Evolutionary conservation across 441 rosid genomes (phyloP).

Genomic region (Cnidoscolus chayamansa): DNA sequence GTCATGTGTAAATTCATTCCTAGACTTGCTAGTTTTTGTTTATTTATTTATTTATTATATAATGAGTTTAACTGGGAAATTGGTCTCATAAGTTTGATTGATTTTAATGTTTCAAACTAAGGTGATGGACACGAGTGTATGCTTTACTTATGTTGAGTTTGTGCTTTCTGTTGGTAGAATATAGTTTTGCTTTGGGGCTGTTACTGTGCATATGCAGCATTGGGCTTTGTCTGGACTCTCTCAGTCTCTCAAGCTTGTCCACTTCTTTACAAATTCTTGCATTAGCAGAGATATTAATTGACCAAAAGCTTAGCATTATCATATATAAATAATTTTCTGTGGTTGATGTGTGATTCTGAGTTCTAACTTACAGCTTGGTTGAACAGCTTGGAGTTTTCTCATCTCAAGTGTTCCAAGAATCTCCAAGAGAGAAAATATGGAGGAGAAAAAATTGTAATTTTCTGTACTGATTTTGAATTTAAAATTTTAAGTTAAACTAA

Average conservation of each 20-base stretch:
- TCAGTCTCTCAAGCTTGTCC: not conserved
- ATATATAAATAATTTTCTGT: slow-evolving; percentile 2
- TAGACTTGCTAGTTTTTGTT: not conserved
- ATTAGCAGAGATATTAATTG: not conserved
- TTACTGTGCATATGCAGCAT: not conserved
- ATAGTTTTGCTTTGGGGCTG: slow-evolving; percentile 3
- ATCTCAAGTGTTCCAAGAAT: slow-evolving; percentile 92
- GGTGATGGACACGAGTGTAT: slow-evolving; percentile 7
- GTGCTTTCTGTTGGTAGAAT: not conserved
- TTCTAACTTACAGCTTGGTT: slow-evolving; percentile 26
- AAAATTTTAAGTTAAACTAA: slow-evolving; percentile 20
- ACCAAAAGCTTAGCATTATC: slow-evolving; percentile 7
- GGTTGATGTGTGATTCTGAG: slow-evolving; percentile 15
- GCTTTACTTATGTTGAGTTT: not conserved
- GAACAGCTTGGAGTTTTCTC: slow-evolving; percentile 96
- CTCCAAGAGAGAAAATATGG: slow-evolving; percentile 71
- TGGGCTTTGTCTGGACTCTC: slow-evolving; percentile 3
- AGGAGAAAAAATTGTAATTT: slow-evolving; percentile 71
- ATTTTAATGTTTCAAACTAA: not conserved
- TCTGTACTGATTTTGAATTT: slow-evolving; percentile 19
- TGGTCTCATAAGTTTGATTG: not conserved
- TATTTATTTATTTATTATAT: not conserved
- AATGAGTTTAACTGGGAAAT: not conserved
- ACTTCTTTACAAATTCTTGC: not conserved
- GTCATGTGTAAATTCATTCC: not conserved